Evolutionary conservation across 1,139 yeast genomes (phyloP), one percentile per base, ranked within the genome.

Genomic region (Yamadazyma sp.): DNA sequence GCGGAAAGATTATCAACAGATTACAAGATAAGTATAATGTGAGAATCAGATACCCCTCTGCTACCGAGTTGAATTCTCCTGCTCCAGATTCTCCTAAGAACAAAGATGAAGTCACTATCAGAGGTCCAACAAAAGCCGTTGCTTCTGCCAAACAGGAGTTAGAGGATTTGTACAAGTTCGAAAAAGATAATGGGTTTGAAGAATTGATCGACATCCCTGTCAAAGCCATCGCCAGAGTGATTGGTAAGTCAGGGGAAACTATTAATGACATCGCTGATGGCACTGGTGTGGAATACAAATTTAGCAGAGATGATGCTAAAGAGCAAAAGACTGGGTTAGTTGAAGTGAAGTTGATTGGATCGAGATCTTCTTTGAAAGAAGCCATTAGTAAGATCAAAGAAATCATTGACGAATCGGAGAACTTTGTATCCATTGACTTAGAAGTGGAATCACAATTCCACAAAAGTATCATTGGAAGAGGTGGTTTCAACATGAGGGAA

Each of bases 101-200:
- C 48, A 67, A 68, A 51, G 87, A 87, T 54, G 86, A 83, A 52
- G 88, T 92, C 40, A 73, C 81, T 26, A 77, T 94, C 47, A 83
- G 83, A 55, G 99, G 99, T 39, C 95, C 98, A 39, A 87, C 97
- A 16, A 83, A 83, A 63, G 92, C 91, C 50, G 98, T 87, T 34
- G 75, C 80, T 23, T 83, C 85, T 59, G 95, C 96, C 33, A 81
- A 81, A 59, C 92, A 83, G 49, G 99, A 94, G 69, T 69, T 94
- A 57, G 73, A 77, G 54, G 97, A 89, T 45, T 75, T 94, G 49
- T 74, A 87, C 51, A 85, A 85, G 53, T 94, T 84, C 62, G 98
- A 91, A 63, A 83, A 79, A 57, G 96, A 87, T 53, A 88, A 91
- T 58, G 92, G 96, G 20, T 79, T 80, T 64, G 75, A 78, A 45